These are phyloP conservation scores for Fusarium xylarioides DNA, from an alignment of 2,329 filamentous ascomycete genomes.

Conservation along the genomic window DNA sequence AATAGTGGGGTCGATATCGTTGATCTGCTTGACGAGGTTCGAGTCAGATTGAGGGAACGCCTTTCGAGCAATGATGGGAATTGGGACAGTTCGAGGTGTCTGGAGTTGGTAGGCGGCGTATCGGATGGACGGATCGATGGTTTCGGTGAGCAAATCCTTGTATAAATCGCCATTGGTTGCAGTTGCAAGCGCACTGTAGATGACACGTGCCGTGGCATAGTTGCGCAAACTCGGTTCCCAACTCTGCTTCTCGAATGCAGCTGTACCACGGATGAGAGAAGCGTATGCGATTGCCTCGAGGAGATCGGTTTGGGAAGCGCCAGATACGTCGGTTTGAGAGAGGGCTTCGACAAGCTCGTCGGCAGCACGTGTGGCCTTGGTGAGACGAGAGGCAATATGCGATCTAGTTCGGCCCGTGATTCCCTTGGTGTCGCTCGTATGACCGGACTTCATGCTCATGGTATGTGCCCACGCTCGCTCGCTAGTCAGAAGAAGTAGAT, in stretches of 20 bases:
- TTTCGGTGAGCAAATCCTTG: conserved; percentile 85
- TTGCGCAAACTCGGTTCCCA: conserved; percentile 82
- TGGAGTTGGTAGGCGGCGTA: conserved; percentile 94
- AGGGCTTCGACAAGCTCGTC: conserved; percentile 73
- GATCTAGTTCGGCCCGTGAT: conserved; percentile 82
- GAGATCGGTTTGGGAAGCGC: conserved; percentile 74
- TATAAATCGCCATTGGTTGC: conserved; percentile 74
- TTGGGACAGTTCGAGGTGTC: conserved; percentile 83
- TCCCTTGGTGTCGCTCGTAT: conserved; percentile 80
- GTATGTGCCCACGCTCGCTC: conserved; percentile 96
- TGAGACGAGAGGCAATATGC: conserved; percentile 87
- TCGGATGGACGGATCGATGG: conserved; percentile 90
- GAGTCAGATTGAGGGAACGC: conserved; percentile 76
- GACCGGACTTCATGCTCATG: conserved; percentile 89
- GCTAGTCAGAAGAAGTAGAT: conserved; percentile 83
- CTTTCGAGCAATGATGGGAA: conserved; percentile 79
- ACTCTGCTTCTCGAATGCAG: conserved; percentile 85
- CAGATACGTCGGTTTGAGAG: conserved; percentile 67
- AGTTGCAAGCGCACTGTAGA: conserved; percentile 80
- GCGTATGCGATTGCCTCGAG: conserved; percentile 89
- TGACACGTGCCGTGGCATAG: conserved; percentile 80
- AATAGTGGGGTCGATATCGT: conserved; percentile 73
- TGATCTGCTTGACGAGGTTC: conserved; percentile 71
- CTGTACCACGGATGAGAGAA: conserved; percentile 77
- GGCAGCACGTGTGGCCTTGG: conserved; percentile 79